Conservation (phyloP, 2,329 filamentous ascomycete genomes). For the Aspergillus eucalypticola region DNA sequence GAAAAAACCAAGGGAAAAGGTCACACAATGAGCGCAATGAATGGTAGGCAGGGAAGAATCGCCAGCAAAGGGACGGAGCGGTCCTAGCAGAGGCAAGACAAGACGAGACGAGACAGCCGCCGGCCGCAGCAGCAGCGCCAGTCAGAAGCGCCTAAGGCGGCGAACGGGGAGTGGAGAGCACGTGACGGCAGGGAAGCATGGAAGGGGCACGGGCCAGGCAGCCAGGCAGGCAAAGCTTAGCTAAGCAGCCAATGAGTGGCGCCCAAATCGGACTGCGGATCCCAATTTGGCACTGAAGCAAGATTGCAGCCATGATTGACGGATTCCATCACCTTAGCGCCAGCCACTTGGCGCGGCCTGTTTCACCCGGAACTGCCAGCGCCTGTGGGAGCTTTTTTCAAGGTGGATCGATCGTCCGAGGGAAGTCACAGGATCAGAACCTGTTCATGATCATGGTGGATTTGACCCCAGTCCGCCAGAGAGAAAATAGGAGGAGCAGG, state of each 20-base stretch:
- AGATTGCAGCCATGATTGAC: slow-evolving; percentile 10
- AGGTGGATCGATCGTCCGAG: too few species aligned
- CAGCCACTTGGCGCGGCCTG: slow-evolving; percentile 12
- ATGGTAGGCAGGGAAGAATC: neutral
- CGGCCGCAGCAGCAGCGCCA: neutral
- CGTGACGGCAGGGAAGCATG: slow-evolving; percentile 24
- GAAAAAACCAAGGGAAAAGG: neutral
- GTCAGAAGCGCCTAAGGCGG: slow-evolving; percentile 8
- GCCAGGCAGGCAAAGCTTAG: slow-evolving; percentile 14
- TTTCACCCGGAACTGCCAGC: slow-evolving; percentile 15
- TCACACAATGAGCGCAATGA: neutral
- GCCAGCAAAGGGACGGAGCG: neutral
- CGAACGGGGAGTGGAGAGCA: slow-evolving; percentile 24
- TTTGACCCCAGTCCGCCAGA: too few species aligned
- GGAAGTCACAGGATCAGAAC: too few species aligned
- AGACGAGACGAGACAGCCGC: neutral
- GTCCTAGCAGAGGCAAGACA: neutral
- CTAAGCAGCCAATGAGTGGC: slow-evolving; percentile 19
- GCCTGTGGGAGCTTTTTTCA: neutral
- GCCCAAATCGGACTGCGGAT: slow-evolving; percentile 14
- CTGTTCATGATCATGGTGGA: too few species aligned
- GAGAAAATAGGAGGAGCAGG: too few species aligned
- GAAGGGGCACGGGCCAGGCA: slow-evolving; percentile 23
- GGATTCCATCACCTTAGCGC: slow-evolving; percentile 8
- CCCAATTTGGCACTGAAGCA: slow-evolving; percentile 11